These are phyloP conservation scores for Wickerhamomyces sp. DNA, from an alignment of 1,139 yeast genomes.

Conservation along the genomic window DNA sequence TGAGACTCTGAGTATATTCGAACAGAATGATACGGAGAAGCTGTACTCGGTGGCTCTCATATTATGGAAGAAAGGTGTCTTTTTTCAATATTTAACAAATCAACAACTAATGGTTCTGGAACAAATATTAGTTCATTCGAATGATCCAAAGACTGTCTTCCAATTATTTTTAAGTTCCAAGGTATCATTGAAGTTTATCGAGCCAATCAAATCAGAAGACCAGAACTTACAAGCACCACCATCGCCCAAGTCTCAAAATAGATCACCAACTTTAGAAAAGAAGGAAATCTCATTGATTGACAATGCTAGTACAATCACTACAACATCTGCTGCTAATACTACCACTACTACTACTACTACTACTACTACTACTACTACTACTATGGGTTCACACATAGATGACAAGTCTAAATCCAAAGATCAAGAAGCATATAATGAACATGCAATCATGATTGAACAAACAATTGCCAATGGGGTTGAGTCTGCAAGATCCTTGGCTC, in stretches of 20 bases:
- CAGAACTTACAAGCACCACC: not conserved
- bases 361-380: no score
- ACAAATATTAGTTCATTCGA: constrained; percentile 32
- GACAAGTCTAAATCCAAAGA: constrained; percentile 8
- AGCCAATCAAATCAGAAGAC: constrained; percentile 1
- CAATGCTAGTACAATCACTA: constrained; percentile 6
- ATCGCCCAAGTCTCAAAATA: constrained; percentile 2
- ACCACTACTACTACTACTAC: no score
- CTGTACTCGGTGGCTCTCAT: constrained; percentile 32
- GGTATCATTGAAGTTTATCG: constrained; percentile 14
- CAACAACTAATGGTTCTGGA: constrained; percentile 53
- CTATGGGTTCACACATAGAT: constrained; percentile 1
- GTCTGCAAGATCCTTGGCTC: constrained; percentile 51
- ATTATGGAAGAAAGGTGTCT: constrained; percentile 42
- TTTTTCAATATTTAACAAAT: constrained; percentile 57
- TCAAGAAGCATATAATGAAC: constrained; percentile 1
- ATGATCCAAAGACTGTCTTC: constrained; percentile 11
- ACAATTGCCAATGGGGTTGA: constrained; percentile 40
- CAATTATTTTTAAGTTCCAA: constrained; percentile 13
- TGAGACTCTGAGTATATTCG: constrained; percentile 14
- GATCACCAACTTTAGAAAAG: not conserved
- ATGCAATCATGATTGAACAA: constrained; percentile 28
- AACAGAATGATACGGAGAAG: constrained; percentile 15
- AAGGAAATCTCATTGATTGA: not conserved
- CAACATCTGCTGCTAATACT: no score